Conservation (phyloP, 345 rosid genomes). For the Eucalyptus pauciflora region DNA sequence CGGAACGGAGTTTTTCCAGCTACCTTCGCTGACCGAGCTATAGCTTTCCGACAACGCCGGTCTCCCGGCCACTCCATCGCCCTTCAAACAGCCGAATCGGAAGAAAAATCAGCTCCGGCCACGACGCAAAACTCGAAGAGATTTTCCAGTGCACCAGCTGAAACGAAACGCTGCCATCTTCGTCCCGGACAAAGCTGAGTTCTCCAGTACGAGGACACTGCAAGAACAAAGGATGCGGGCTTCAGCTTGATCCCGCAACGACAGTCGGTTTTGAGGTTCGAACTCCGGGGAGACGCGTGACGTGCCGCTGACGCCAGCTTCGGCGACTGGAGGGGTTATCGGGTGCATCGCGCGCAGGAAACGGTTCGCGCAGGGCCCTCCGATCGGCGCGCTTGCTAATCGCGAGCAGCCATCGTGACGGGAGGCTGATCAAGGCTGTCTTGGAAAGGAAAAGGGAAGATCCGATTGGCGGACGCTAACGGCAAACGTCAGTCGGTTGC, state of each 20-base stretch:
- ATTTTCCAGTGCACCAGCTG: neutral
- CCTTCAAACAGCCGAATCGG: neutral
- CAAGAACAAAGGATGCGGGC: neutral
- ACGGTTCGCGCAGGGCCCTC: neutral
- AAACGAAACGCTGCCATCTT: neutral
- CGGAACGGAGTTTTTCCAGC: neutral
- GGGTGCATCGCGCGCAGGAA: neutral
- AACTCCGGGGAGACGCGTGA: neutral
- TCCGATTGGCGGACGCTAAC: neutral
- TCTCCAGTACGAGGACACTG: neutral
- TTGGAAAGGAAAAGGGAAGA: neutral
- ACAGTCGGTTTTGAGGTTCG: neutral
- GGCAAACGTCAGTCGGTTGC: too few relatives aligned
- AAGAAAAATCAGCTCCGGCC: too few relatives aligned
- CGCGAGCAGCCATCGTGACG: neutral
- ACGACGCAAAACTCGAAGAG: too few relatives aligned
- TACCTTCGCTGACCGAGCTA: neutral
- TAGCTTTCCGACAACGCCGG: neutral
- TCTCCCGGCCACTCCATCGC: neutral
- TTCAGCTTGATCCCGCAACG: neutral
- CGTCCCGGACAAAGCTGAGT: neutral
- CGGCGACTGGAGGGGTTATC: neutral
- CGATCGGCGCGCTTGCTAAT: neutral
- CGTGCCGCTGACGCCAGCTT: neutral
- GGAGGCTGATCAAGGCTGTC: neutral